A percentile compares a stretch with the other conserved stretches of the same genome.
Evolutionary conservation across 768 basidiomycete species (phyloP).

Genomic region (Termitomyces heimii): DNA sequence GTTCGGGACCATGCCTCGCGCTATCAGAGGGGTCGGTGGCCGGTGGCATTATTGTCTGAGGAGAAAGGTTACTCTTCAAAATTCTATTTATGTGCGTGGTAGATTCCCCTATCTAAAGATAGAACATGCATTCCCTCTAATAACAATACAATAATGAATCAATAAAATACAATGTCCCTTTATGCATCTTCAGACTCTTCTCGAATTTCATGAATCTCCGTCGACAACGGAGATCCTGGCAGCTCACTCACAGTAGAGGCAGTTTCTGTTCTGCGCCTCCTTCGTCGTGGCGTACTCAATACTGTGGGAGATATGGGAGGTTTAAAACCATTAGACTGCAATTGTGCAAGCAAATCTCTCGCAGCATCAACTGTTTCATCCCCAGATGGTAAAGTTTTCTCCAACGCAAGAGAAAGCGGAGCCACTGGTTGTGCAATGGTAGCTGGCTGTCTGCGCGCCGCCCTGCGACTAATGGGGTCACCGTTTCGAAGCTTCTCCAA

Average conservation of each 20-base stretch:
- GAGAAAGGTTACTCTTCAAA: neutral
- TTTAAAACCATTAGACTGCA: conserved; percentile 68
- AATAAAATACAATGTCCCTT: conserved; percentile 2
- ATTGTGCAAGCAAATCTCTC: conserved; percentile 66
- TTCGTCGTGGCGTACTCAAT: conserved; percentile 28
- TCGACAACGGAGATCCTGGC: conserved; percentile 25
- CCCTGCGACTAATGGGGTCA: conserved; percentile 52
- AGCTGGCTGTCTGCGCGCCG: conserved; percentile 45
- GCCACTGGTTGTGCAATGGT: conserved; percentile 26
- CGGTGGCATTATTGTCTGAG: neutral
- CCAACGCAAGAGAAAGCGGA: conserved; percentile 28
- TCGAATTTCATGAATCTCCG: conserved; percentile 24
- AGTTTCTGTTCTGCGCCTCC: conserved; percentile 30
- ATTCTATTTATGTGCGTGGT: neutral
- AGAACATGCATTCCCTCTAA: neutral
- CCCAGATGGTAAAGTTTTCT: conserved; percentile 22
- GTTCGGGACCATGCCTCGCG: neutral
- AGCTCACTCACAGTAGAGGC: conserved; percentile 18
- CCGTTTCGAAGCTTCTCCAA: conserved; percentile 70
- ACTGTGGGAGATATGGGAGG: conserved; percentile 44
- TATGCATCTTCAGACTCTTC: conserved; percentile 7
- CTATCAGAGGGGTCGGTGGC: neutral
- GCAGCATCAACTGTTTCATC: conserved; percentile 47
- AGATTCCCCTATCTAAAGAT: neutral
- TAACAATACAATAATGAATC: neutral